Percentiles rank a stretch among this genome's conserved stretches.
Conservation (phyloP, 2,329 filamentous ascomycete genomes). For the Curvularia verruculosa region DNA sequence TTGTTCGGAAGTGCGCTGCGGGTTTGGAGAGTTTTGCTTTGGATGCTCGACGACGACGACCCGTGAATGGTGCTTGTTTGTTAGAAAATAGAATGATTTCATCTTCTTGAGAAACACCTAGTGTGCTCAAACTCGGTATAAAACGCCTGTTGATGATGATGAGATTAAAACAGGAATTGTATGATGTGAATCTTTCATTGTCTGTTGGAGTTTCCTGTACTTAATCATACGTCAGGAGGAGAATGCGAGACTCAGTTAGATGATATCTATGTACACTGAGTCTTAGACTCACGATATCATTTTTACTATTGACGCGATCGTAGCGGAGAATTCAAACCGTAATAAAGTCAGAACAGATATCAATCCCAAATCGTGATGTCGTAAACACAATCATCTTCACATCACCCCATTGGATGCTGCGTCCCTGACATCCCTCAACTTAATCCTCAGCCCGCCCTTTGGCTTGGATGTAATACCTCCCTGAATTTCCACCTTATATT, state of each 20-base stretch:
- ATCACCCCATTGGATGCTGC: neutral
- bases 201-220: neutral
- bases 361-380: neutral
- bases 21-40: neutral
- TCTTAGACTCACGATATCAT: neutral
- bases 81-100: neutral
- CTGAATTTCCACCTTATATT: constrained; percentile 67
- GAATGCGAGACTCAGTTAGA: neutral
- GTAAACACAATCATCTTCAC: neutral
- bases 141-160: neutral
- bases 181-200: too few species aligned
- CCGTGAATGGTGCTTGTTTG: neutral
- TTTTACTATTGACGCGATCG: neutral
- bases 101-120: neutral
- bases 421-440: constrained; percentile 56
- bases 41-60: neutral
- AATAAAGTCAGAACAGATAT: neutral
- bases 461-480: constrained; percentile 75
- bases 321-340: neutral
- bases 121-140: neutral
- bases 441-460: constrained; percentile 72
- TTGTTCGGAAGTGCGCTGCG: neutral
- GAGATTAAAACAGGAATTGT: neutral
- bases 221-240: neutral
- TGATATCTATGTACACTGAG: neutral